Percentiles rank a stretch among this genome's conserved stretches.
Conservation (phyloP, 371 early-diverging fungal species). For the Rhizopus stolonifer region DNA sequence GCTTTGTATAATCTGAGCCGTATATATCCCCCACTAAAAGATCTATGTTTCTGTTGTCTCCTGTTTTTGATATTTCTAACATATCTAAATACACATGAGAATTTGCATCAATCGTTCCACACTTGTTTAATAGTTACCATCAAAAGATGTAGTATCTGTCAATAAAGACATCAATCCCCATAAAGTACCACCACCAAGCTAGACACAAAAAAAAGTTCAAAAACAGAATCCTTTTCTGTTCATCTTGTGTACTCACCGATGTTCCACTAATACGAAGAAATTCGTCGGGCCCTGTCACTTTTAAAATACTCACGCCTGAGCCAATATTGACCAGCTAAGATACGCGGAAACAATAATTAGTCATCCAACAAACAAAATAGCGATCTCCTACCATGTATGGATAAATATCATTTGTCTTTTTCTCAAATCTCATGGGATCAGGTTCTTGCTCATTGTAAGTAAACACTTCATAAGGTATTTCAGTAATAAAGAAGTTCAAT, state of each 20-base stretch:
- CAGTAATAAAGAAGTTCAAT: slow-evolving; percentile 88
- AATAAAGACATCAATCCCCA: slow-evolving; percentile 92
- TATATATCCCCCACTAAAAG: slow-evolving; percentile 97
- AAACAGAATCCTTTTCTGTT: background rate
- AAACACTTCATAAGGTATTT: slow-evolving; percentile 95
- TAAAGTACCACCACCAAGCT: slow-evolving; percentile 96
- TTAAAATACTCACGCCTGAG: slow-evolving; percentile 86
- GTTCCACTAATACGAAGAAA: slow-evolving; percentile 91
- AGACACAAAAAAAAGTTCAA: background rate
- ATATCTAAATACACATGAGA: slow-evolving; percentile 63
- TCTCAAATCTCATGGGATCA: slow-evolving; percentile 83
- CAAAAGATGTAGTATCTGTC: slow-evolving; percentile 83
- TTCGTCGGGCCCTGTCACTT: slow-evolving; percentile 76
- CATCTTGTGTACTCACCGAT: slow-evolving; percentile 55
- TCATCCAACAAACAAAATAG: too few relatives aligned
- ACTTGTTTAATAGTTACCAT: slow-evolving; percentile 59
- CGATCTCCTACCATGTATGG: slow-evolving; percentile 83
- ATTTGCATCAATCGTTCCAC: background rate
- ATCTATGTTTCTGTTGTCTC: slow-evolving; percentile 92
- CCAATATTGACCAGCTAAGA: slow-evolving; percentile 84
- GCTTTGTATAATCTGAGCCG: slow-evolving; percentile 82
- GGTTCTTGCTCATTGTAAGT: slow-evolving; percentile 70
- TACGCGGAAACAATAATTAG: background rate
- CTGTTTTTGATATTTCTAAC: slow-evolving; percentile 88
- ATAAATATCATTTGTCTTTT: slow-evolving; percentile 67